phyloP scores from a whole-genome alignment of 108 stramenopile species.

The Skeletonema grethae region DNA sequence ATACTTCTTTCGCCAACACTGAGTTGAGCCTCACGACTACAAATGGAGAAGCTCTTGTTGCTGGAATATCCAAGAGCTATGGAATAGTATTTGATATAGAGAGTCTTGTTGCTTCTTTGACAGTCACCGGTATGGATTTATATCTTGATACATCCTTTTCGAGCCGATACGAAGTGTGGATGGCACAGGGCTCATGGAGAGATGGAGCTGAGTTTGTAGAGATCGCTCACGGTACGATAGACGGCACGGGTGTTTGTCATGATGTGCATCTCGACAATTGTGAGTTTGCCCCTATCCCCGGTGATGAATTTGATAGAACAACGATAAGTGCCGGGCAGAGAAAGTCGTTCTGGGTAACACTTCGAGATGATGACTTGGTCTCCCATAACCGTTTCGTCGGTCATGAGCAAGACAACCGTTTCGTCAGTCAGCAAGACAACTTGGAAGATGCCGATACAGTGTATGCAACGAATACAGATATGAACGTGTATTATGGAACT shows the following conservation, averaged over 20 bases:
- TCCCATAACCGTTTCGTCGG: conserved; percentile 11
- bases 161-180: conserved; percentile 19
- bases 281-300: conserved; percentile 16
- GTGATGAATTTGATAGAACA: conserved; percentile 11
- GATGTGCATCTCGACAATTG: conserved; percentile 8
- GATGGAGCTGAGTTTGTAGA: conserved; percentile 11
- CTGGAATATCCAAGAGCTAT: conserved; percentile 18
- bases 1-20: background rate
- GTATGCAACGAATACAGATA: conserved; percentile 17
- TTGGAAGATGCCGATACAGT: background rate
- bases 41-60: conserved; percentile 13
- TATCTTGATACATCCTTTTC: conserved; percentile 27
- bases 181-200: conserved; percentile 24
- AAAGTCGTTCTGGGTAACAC: conserved; percentile 21
- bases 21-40: conserved; percentile 12
- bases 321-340: background rate
- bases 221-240: conserved; percentile 21
- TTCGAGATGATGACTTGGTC: conserved; percentile 21
- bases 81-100: conserved; percentile 35
- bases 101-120: background rate
- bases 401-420: background rate
- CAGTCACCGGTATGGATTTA: conserved; percentile 18
- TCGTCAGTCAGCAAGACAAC: background rate
- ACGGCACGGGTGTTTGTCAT: conserved; percentile 16
- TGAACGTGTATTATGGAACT: conserved; percentile 23